phyloP scores from a whole-genome alignment of 169 alveolate genomes.

The Prorocentrum cordatum region DNA sequence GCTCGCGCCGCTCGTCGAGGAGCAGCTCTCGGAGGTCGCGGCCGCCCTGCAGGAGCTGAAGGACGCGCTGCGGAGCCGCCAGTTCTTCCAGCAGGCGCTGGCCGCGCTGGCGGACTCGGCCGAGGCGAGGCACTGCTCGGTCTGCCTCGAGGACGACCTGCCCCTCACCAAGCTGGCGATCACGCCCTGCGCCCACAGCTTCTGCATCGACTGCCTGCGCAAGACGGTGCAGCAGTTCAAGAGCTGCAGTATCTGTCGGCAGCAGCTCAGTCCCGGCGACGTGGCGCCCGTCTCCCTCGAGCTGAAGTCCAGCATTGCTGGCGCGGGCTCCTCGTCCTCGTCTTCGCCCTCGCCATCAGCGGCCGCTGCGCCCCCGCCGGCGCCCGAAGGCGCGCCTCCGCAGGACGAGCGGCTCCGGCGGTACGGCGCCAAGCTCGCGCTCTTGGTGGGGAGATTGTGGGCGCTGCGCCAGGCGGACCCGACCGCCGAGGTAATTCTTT shows the following conservation, averaged over 20 bases:
- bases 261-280: no score
- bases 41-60: no score
- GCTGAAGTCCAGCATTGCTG: no score
- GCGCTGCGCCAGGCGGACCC: slow-evolving; percentile 10
- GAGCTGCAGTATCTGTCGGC: slow-evolving; percentile 42
- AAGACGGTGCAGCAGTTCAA: slow-evolving; percentile 10
- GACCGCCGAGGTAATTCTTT: slow-evolving; percentile 25
- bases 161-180: slow-evolving; percentile 20
- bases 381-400: background rate
- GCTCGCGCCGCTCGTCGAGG: no score
- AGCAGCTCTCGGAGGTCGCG: no score
- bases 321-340: no score
- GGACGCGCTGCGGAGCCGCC: no score
- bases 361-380: background rate
- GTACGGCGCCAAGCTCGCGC: slow-evolving; percentile 38
- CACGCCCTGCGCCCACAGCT: slow-evolving; percentile 55
- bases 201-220: slow-evolving; percentile 6
- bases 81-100: no score
- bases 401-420: background rate
- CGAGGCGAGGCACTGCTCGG: slow-evolving; percentile 21
- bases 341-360: no score
- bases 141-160: slow-evolving; percentile 42
- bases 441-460: background rate
- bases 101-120: no score
- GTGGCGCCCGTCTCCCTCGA: no score